phyloP scores from a whole-genome alignment of 208 protist species.

The Wallacemonas rigidus region DNA sequence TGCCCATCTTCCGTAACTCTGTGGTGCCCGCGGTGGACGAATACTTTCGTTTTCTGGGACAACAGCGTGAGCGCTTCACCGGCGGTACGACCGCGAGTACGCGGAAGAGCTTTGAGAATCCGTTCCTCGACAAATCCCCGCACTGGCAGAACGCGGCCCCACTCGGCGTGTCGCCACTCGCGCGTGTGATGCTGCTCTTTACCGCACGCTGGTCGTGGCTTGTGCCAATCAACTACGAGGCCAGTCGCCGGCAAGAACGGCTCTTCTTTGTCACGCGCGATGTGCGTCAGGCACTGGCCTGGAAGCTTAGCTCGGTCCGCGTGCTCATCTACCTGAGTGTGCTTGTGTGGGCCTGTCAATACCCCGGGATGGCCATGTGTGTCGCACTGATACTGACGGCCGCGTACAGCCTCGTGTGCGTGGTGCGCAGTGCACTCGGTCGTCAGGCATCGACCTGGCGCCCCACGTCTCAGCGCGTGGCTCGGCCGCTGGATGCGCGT shows the following conservation, averaged over 20 bases:
- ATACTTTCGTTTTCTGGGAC: slow-evolving; percentile 24
- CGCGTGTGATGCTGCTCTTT: slow-evolving; percentile 53
- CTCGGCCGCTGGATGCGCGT: slow-evolving; percentile 5
- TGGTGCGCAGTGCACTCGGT: slow-evolving; percentile 14
- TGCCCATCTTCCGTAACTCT: slow-evolving; percentile 44
- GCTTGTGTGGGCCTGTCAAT: not conserved
- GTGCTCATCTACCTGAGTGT: slow-evolving; percentile 16
- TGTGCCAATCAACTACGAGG: slow-evolving; percentile 50
- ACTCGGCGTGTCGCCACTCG: slow-evolving; percentile 54
- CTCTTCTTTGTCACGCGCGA: slow-evolving; percentile 19
- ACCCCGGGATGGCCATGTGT: slow-evolving; percentile 15
- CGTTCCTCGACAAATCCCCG: not conserved
- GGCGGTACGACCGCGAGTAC: not conserved
- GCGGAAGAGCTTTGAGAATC: not conserved
- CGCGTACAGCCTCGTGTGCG: slow-evolving; percentile 9
- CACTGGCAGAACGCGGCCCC: slow-evolving; percentile 18
- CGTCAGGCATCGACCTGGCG: slow-evolving; percentile 12
- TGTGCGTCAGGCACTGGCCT: slow-evolving; percentile 1
- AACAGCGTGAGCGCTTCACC: slow-evolving; percentile 13
- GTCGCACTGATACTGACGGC: not conserved
- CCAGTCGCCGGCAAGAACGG: slow-evolving; percentile 16
- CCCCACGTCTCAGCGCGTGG: slow-evolving; percentile 10
- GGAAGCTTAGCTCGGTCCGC: slow-evolving; percentile 15
- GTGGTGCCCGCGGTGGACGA: slow-evolving; percentile 29
- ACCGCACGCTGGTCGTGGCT: slow-evolving; percentile 63